Evolutionary conservation across 495 filamentous ascomycete species (phyloP), one percentile per base, ranked within the genome.

Genomic region (Hypomontagnella monticulosa): DNA sequence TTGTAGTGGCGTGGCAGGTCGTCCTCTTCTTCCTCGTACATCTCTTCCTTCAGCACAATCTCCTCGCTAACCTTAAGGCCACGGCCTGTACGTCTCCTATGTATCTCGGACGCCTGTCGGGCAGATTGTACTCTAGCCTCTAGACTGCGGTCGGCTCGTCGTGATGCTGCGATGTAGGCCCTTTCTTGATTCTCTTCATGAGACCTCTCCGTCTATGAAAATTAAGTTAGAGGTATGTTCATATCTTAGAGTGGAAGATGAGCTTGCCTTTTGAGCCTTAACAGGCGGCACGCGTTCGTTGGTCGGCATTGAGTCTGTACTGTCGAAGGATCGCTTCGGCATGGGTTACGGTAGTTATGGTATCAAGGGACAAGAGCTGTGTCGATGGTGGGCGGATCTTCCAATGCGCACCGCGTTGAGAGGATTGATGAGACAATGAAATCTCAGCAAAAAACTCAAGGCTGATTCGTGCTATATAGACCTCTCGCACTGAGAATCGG

Each of bases 1-100:
- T 83, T 81, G 66, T 87, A 88, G 52, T 83, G 78, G 23, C 73
- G 70, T 8, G 80, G 79, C 0, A 80, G 58, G 15, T 83, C 80
- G 47, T 96, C 92, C 36, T 98, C 94, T 71, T 97, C 90, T 74
- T 97, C 94, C 73, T 97, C 94, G 74, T 97, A 98, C 93, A 97
- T 96, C 76, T 95, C 93, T 74, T 97, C 94, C 69, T 91, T 92
- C 60, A 91, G 76, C 8, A 98, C 95, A 75, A 95, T 93, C 70
- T 95, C 85, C 72, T 93, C 89, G 49, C 89, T 93, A 69, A 98
- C 90, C 58, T 88, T 87, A 61, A 98, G 82, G 9, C 84, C 87
- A 56, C 92, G 90, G 18, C 94, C 95, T 6, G 95, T 97, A 16
- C 95, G 86, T 70, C 88, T 85, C 77, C 92, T 92, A 80, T 97